Base-by-base conservation (phyloP, 75 land plant genomes). In the Isoetes taiwanensis region DNA sequence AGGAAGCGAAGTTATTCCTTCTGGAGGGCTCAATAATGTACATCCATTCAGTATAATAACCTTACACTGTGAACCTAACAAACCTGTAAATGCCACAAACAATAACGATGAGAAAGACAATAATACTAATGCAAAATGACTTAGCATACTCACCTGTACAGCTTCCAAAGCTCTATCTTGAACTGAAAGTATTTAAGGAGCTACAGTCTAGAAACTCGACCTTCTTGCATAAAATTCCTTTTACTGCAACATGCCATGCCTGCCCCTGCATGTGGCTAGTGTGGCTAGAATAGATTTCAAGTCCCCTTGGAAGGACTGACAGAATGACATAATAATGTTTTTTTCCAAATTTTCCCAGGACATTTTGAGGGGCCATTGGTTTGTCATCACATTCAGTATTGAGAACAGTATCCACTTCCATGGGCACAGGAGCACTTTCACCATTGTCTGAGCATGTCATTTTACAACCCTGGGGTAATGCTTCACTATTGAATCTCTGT, bases 201-300 rank as follows among this genome's bases (percentile, higher is more conserved):
- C 8, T 24, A 25, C n/a, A 54, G 3, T 28, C 56, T 24, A 59
- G 16, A 9, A 48, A 48, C 52, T 6, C n/a, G 52, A 9, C 52
- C 8, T 48, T 21, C 6, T n/a, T 16, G 52, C 52, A 48, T 8
- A 21, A n/a, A 48, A 48, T 16, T 5, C 9, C 23, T 16, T 30
- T 56, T 9, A 71, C 76, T 21, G 70, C 80, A 16, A 59, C 43
- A 55, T 68, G 75, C 97, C 97, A 91, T 17, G 52, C 61, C n/a
- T n/a, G n/a, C n/a, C n/a, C 58, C 77, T 87, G 60, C 97, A 91
- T 42, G 97, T 91, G 42, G 77, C 70, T 62, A 82, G 63, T 68
- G 76, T 76, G 57, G 62, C 53, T 1, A 64, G 56, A 32, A 91
- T 73, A 19, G 97, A 74, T 37, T 77, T 91, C 27, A 81, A 26